Percentiles rank a stretch among this genome's conserved stretches.
Evolutionary conservation across 208 protist genomes (phyloP).

Genomic region (Trypanosoma scelopori): DNA sequence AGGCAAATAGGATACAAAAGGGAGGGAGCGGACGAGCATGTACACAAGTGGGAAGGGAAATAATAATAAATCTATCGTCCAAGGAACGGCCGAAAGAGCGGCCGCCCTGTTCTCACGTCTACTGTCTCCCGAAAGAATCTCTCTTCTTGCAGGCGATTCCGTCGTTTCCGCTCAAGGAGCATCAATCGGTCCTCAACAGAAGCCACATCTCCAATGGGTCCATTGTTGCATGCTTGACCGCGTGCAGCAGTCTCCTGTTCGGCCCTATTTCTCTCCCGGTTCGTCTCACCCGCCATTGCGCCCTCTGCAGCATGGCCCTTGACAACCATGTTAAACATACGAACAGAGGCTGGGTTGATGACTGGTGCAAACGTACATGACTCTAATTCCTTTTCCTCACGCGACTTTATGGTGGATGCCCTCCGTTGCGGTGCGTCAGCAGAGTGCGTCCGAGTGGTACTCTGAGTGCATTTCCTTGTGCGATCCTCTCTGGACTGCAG

Average conservation of each 20-base stretch:
- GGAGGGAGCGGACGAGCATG: too few relatives aligned
- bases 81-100: conserved; percentile 31
- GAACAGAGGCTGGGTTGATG: conserved; percentile 32
- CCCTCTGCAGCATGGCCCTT: background rate
- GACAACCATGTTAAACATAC: conserved; percentile 32
- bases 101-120: conserved; percentile 23
- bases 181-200: conserved; percentile 37
- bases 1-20: background rate
- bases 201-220: background rate
- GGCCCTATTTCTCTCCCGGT: background rate
- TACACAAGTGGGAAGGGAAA: background rate
- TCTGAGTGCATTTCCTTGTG: background rate
- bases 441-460: background rate
- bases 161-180: conserved; percentile 21
- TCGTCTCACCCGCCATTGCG: background rate
- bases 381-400: conserved; percentile 26
- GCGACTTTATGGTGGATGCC: background rate
- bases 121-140: conserved; percentile 16
- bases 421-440: background rate
- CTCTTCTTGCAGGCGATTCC: conserved; percentile 24
- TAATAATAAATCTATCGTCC: conserved; percentile 28
- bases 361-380: conserved; percentile 35
- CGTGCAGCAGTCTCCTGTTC: background rate
- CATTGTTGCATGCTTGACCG: conserved; percentile 23
- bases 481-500: background rate